Conservation (phyloP, 768 basidiomycete species). For the Neoboletus brunneissimus region DNA sequence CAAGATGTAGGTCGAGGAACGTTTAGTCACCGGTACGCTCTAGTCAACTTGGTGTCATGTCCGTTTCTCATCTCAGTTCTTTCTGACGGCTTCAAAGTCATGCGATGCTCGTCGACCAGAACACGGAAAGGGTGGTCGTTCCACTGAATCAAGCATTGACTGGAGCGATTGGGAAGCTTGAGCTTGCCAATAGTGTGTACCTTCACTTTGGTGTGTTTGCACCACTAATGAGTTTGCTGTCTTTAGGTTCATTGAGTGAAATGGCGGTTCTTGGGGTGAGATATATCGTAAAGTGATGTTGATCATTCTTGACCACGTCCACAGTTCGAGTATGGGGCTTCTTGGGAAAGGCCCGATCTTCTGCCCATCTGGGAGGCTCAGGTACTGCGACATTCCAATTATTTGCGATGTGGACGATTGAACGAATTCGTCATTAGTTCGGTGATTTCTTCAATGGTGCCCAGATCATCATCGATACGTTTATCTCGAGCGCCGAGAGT, state of each 20-base stretch:
- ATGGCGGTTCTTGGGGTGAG: constrained; percentile 84
- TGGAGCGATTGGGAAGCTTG: constrained; percentile 62
- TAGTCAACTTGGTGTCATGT: background rate
- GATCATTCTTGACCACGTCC: constrained; percentile 37
- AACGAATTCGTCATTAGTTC: constrained; percentile 45
- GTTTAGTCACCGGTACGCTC: constrained; percentile 67
- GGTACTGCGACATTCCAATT: constrained; percentile 33
- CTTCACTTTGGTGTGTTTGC: background rate
- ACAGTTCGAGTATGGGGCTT: constrained; percentile 87
- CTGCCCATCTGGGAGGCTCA: constrained; percentile 93
- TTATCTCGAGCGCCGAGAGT: constrained; percentile 83
- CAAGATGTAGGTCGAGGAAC: constrained; percentile 93
- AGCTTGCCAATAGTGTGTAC: constrained; percentile 80
- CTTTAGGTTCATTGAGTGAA: constrained; percentile 82
- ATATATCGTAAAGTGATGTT: background rate
- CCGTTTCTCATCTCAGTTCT: background rate
- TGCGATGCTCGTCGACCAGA: constrained; percentile 90
- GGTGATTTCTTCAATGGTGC: constrained; percentile 95
- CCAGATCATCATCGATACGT: constrained; percentile 85
- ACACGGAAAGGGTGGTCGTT: constrained; percentile 72
- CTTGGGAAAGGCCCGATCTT: constrained; percentile 81
- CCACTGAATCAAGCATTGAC: constrained; percentile 71
- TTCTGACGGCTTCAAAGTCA: constrained; percentile 27
- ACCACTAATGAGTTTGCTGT: background rate
- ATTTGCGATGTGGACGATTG: background rate